Evolutionary conservation across 1,284 basidiomycete species (phyloP).

Genomic region (Marasmius sp.): DNA sequence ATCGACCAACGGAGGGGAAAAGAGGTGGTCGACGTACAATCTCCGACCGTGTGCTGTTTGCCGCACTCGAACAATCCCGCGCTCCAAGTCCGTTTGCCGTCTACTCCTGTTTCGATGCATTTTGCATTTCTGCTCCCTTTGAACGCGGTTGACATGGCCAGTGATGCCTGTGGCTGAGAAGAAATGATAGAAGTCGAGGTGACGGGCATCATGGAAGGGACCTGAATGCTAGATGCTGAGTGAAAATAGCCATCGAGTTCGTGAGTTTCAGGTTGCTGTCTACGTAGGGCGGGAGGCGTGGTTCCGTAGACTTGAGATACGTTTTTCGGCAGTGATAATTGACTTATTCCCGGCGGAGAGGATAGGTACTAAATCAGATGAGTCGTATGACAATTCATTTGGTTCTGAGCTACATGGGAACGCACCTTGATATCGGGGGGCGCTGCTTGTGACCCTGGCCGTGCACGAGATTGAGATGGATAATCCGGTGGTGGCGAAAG

Average conservation of each 20-base stretch:
- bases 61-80: conserved; percentile 7
- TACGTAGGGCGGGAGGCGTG: neutral
- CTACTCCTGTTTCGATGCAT: neutral
- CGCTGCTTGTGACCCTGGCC: neutral
- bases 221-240: neutral
- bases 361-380: neutral
- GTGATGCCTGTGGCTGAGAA: neutral
- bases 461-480: neutral
- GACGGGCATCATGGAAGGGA: neutral
- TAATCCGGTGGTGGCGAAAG: neutral
- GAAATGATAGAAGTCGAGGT: neutral
- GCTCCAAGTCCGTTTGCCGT: conserved; percentile 10
- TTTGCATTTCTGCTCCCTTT: conserved; percentile 8
- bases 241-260: neutral
- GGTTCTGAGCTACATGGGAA: neutral
- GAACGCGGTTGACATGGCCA: neutral
- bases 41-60: conserved; percentile 4
- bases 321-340: neutral
- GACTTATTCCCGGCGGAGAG: neutral
- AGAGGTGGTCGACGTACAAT: neutral
- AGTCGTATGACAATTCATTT: too few relatives aligned
- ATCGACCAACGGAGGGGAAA: neutral
- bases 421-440: neutral
- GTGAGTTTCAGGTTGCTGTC: neutral
- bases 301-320: neutral